phyloP scores from a whole-genome alignment of 495 filamentous ascomycete genomes.

The Penicillium manginii region DNA sequence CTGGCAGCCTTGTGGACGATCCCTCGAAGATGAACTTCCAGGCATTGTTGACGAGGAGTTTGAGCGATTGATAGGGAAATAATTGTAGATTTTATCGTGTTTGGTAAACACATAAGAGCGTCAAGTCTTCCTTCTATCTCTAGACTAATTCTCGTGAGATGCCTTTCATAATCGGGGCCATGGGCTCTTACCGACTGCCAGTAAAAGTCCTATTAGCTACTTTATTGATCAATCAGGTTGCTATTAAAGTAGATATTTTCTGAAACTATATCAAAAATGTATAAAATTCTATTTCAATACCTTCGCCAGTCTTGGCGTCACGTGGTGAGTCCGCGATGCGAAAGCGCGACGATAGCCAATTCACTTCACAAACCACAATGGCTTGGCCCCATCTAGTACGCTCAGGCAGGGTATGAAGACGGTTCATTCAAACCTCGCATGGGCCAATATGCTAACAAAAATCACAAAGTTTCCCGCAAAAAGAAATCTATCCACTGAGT shows the following conservation, averaged over 20 bases:
- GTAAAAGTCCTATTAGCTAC: too few relatives aligned
- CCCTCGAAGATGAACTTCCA: not conserved
- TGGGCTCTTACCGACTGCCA: too few relatives aligned
- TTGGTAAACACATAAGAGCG: too few relatives aligned
- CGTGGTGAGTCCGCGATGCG: not conserved
- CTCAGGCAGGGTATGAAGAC: not conserved
- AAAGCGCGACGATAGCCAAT: not conserved
- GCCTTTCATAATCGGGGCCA: too few relatives aligned
- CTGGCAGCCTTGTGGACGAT: not conserved
- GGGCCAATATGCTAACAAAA: not conserved
- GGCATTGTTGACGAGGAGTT: slow-evolving; percentile 1
- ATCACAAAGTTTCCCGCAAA: not conserved
- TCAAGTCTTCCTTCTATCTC: too few relatives aligned
- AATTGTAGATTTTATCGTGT: not conserved
- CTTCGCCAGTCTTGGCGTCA: slow-evolving; percentile 5
- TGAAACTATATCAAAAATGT: too few relatives aligned
- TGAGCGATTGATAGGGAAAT: not conserved
- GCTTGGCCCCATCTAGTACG: slow-evolving; percentile 7
- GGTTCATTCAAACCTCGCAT: not conserved
- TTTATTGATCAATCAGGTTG: too few relatives aligned
- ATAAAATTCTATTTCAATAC: too few relatives aligned
- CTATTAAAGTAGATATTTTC: too few relatives aligned
- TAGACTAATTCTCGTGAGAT: too few relatives aligned
- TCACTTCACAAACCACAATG: slow-evolving; percentile 5
- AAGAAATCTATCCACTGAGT: not conserved